Percentiles rank a stretch among this genome's conserved stretches.
Evolutionary conservation across 1,284 basidiomycete genomes (phyloP).

Genomic region (Melanopsichium pennsylvanicum): DNA sequence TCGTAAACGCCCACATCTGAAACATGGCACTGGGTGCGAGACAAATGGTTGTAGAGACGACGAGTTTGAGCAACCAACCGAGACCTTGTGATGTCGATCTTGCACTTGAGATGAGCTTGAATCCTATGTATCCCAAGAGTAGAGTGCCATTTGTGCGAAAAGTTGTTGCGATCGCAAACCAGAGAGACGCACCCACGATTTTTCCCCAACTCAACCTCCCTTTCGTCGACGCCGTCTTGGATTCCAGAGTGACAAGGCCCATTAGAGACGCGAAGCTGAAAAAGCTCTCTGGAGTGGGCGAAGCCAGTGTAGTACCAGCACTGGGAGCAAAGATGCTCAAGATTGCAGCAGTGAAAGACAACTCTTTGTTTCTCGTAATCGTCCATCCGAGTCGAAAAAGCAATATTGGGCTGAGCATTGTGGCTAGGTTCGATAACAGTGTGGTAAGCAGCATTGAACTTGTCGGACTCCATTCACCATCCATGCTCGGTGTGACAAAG

Average conservation of each 20-base stretch:
- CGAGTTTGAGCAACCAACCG: constrained; percentile 6
- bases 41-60: background rate
- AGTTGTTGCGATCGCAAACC: constrained; percentile 74
- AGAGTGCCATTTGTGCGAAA: constrained; percentile 86
- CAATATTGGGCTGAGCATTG: constrained; percentile 68
- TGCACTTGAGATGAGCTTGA: constrained; percentile 28
- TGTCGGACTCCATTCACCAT: constrained; percentile 42
- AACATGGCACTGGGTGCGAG: constrained; percentile 75
- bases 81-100: background rate
- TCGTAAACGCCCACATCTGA: constrained; percentile 74
- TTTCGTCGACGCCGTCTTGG: too few relatives aligned
- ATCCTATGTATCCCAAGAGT: constrained; percentile 72
- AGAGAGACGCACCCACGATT: constrained; percentile 73
- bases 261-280: constrained; percentile 73
- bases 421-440: constrained; percentile 34
- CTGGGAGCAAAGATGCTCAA: constrained; percentile 83
- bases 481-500: constrained; percentile 14
- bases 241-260: constrained; percentile 24
- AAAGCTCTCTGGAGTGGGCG: constrained; percentile 83
- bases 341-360: constrained; percentile 73
- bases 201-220: constrained; percentile 37
- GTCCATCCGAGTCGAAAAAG: constrained; percentile 69
- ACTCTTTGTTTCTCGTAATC: constrained; percentile 66
- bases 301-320: constrained; percentile 74
- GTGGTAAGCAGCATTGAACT: constrained; percentile 32